Base-by-base conservation (phyloP, 2,329 filamentous ascomycete species). In the Aspergillus ruber region DNA sequence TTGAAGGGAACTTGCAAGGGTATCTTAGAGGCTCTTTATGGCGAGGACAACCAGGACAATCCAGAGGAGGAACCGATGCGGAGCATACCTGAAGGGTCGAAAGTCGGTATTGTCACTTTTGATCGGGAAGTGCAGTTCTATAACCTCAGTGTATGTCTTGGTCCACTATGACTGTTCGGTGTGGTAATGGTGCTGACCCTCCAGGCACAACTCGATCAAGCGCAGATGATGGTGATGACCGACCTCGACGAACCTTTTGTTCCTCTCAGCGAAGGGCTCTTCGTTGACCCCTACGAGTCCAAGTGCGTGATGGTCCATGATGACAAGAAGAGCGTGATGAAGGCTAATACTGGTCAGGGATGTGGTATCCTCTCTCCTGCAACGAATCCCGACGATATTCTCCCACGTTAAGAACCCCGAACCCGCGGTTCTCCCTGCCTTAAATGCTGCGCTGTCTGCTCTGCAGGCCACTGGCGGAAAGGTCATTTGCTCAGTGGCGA, bases 61-160 rank as follows among this genome's bases (percentile, higher is more conserved):
- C 72, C 79, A 40, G 74, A 77, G 43, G 77, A 77, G 48, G 65
- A 60, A 70, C 72, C 78, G 44, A 76, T 73, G 46, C 72, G 70
- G 52, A 75, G 70, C 53, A 76, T 96, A 59, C 88, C 93, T 0
- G 74, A 81, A 45, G 90, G 89, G 10, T 82, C 88, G 43, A 95
- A 89, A 72, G 83, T 98, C 51, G 93, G 91, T 43, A 95, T 98
- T 65, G 84, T 97, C 53, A 96, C 93, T 1, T 98, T 86, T 66
- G 93, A 98, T 73, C 91, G 89, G 69, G 90, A 96, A 60, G 86
- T 98, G 50, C 93, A 98, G 65, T 98, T 97, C 67, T 98, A 97
- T 75, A 97, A 97, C 62, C 83, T 95, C 59, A 89, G 84, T 61
- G 83, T 88, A 74, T 73, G 84, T 78, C 25, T 6, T 18, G 20